phyloP scores from a whole-genome alignment of 1,139 yeast species.

The Geotrichum macrosporum region DNA sequence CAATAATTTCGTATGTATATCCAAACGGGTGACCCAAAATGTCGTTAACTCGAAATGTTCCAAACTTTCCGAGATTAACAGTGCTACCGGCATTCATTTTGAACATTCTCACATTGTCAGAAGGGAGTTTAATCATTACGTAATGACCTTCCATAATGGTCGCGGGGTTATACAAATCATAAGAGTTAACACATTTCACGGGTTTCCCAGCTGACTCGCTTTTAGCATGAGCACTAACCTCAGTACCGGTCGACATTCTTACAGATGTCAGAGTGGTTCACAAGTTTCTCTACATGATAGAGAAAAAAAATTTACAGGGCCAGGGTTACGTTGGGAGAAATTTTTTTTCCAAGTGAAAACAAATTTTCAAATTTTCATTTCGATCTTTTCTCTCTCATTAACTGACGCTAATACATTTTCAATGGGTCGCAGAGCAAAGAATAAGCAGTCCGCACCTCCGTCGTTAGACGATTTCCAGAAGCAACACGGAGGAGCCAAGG shows the following conservation, averaged over 20 bases:
- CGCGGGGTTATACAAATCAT: constrained; percentile 15
- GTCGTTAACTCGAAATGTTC: constrained; percentile 69
- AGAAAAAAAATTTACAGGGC: constrained; percentile 6
- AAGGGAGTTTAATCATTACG: constrained; percentile 73
- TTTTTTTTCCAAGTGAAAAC: constrained; percentile 3
- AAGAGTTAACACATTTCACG: background rate
- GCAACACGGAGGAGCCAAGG: constrained; percentile 43
- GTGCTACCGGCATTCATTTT: constrained; percentile 56
- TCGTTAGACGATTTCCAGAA: constrained; percentile 74
- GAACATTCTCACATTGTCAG: constrained; percentile 69
- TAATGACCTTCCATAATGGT: constrained; percentile 30
- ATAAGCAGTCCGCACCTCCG: constrained; percentile 90
- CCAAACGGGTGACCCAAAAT: constrained; percentile 82
- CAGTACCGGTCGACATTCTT: constrained; percentile 1
- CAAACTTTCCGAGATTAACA: constrained; percentile 87
- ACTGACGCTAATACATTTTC: constrained; percentile 13
- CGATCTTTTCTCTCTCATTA: background rate
- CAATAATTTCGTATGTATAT: constrained; percentile 78
- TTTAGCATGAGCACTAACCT: too few species aligned
- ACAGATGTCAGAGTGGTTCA: background rate
- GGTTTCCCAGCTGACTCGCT: too few species aligned
- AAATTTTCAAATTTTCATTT: constrained; percentile 1
- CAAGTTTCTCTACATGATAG: background rate
- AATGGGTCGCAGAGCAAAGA: constrained; percentile 91
- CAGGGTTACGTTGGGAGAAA: constrained; percentile 15